A percentile compares a stretch with the other conserved stretches of the same genome.
These are phyloP conservation scores for Heritiera littoralis DNA, from an alignment of 345 rosid species.

Conservation along the genomic window DNA sequence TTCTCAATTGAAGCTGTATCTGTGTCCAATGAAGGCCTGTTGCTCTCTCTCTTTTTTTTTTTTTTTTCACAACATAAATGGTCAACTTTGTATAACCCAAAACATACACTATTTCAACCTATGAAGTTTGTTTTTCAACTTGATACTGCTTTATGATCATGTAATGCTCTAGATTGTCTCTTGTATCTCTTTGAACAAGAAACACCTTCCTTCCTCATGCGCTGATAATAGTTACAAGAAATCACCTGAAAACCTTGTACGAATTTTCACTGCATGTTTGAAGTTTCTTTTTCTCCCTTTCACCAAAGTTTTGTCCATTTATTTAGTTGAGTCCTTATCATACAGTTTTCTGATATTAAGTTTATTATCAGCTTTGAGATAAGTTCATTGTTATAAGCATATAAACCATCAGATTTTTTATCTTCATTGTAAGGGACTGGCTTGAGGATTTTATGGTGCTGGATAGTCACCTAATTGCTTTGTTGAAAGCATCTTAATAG, in stretches of 20 bases:
- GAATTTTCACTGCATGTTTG: background rate
- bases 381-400: background rate
- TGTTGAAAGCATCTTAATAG: background rate
- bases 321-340: background rate
- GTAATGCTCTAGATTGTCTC: background rate
- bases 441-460: slow-evolving; percentile 11
- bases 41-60: background rate
- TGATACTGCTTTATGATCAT: background rate
- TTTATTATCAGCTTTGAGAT: slow-evolving; percentile 9
- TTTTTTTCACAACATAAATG: background rate
- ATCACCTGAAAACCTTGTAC: background rate
- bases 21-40: background rate
- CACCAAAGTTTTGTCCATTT: background rate
- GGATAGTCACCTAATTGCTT: background rate
- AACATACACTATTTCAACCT: background rate
- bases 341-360: slow-evolving; percentile 9
- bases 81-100: background rate
- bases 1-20: slow-evolving; percentile 16
- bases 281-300: background rate
- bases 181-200: background rate
- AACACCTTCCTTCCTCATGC: background rate
- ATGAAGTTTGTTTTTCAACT: background rate
- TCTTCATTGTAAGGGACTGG: background rate
- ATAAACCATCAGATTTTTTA: background rate
- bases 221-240: background rate